Evolutionary conservation across 2,329 filamentous ascomycete genomes (phyloP).

Genomic region (Atkinsonella hypoxylon): DNA sequence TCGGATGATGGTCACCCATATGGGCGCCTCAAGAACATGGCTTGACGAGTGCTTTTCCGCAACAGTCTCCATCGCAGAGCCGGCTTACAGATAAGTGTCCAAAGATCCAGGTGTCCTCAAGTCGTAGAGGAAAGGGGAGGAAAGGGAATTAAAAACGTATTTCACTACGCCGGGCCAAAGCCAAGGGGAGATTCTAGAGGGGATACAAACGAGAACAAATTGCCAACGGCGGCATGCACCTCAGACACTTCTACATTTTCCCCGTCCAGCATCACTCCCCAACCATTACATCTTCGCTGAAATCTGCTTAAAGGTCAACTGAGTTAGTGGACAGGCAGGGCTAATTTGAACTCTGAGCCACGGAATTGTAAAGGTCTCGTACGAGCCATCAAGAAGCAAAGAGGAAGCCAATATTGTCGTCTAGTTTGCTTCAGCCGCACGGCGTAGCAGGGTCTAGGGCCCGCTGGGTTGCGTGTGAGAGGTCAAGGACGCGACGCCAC

Average conservation of each 20-base stretch:
- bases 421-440: slow-evolving; percentile 5
- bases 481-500: not conserved
- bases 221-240: not conserved
- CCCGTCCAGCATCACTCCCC: not conserved
- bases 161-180: no score
- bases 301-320: not conserved
- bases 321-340: no score
- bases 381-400: no score
- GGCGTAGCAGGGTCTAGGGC: not conserved
- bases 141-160: not conserved
- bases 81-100: not conserved
- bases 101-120: not conserved
- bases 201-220: no score
- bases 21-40: slow-evolving; percentile 28
- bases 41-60: not conserved
- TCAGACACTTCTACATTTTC: not conserved
- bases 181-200: no score
- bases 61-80: not conserved
- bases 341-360: no score
- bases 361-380: no score
- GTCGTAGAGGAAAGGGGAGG: not conserved
- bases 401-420: no score
- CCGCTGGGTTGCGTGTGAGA: not conserved
- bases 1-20: slow-evolving; percentile 31
- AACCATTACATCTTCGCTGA: not conserved